Percentiles rank a stretch among this genome's conserved stretches.
These are phyloP conservation scores for Chaetomidium leptoderma DNA, from an alignment of 495 filamentous ascomycete species.

Conservation along the genomic window DNA sequence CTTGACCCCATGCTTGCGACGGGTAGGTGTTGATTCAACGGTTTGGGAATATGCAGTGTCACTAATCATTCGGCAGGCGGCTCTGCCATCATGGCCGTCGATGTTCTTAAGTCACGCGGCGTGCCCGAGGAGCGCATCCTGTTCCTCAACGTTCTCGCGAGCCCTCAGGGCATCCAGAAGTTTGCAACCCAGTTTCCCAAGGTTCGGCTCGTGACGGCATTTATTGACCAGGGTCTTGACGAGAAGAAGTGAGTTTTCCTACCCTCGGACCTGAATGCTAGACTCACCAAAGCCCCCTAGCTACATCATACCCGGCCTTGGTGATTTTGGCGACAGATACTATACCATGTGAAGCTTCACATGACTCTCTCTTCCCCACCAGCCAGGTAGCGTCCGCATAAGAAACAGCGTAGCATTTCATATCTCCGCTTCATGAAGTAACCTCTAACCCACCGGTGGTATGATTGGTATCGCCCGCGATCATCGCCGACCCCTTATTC, in stretches of 20 bases:
- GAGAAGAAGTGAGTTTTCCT: conserved; percentile 78
- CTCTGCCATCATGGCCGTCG: conserved; percentile 93
- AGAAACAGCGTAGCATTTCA: conserved; percentile 12
- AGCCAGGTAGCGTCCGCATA: not conserved
- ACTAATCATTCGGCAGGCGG: conserved; percentile 57
- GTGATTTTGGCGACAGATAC: conserved; percentile 95
- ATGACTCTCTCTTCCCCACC: too few relatives aligned
- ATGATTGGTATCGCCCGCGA: conserved; percentile 15
- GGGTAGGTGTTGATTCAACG: conserved; percentile 61
- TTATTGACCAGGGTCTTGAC: conserved; percentile 87
- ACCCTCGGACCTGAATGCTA: conserved; percentile 19
- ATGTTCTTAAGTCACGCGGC: conserved; percentile 79
- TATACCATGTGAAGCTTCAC: conserved; percentile 68
- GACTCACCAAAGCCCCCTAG: conserved; percentile 43
- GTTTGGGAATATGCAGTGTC: not conserved
- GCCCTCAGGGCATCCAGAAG: conserved; percentile 81
- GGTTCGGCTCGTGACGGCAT: conserved; percentile 89
- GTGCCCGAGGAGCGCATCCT: conserved; percentile 93
- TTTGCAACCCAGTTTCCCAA: conserved; percentile 93
- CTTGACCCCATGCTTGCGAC: conserved; percentile 99
- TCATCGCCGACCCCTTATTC: not conserved
- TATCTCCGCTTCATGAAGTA: not conserved
- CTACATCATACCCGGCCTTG: conserved; percentile 92
- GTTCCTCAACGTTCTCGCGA: conserved; percentile 94
- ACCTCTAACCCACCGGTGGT: not conserved